These are phyloP conservation scores for Colletotrichum magnum DNA, from an alignment of 2,329 filamentous ascomycete genomes.

Conservation along the genomic window DNA sequence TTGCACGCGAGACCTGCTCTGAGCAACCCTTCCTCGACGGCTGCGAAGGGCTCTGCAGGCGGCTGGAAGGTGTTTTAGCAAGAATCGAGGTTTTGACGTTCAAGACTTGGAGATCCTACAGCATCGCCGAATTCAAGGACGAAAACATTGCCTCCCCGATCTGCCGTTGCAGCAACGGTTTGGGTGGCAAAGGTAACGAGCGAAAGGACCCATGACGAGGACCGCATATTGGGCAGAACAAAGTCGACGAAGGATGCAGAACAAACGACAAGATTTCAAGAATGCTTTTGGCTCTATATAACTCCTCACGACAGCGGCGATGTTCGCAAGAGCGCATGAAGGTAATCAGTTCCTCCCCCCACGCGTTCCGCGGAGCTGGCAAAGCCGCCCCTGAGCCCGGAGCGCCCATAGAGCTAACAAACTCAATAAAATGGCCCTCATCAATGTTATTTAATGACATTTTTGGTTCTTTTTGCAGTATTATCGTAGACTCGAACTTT, in stretches of 20 bases:
- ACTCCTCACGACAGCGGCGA: too few species aligned
- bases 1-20: neutral
- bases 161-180: too few species aligned
- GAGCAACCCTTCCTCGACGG: neutral
- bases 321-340: neutral
- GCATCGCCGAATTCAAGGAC: neutral
- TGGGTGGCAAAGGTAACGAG: neutral
- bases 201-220: neutral
- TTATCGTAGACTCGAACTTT: too few species aligned
- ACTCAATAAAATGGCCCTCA: slow-evolving; percentile 1
- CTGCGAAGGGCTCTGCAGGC: neutral
- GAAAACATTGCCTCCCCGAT: neutral
- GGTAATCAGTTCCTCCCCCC: neutral
- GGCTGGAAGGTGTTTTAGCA: neutral
- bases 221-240: neutral
- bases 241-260: neutral
- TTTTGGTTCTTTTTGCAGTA: too few species aligned
- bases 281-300: too few species aligned
- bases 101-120: neutral
- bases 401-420: slow-evolving; percentile 1
- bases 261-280: neutral
- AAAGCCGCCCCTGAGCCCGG: neutral
- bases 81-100: too few species aligned
- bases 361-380: slow-evolving; percentile 12
- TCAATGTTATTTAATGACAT: neutral